Conservation (phyloP, 139 green algal genomes). For the Micractinium sp. region DNA sequence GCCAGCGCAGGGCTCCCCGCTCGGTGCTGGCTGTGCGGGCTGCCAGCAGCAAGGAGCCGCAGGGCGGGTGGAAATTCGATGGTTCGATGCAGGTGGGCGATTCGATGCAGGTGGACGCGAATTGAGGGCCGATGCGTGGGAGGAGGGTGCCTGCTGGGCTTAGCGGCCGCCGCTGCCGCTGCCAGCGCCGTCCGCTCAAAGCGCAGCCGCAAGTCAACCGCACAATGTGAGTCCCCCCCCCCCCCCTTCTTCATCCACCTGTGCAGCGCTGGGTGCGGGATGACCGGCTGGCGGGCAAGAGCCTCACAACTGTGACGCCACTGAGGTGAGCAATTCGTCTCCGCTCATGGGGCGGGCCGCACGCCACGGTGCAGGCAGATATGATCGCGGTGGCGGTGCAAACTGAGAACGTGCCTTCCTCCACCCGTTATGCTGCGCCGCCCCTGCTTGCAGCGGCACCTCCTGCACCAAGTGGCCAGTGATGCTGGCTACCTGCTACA, state of each 20-base stretch:
- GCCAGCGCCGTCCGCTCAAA: no score
- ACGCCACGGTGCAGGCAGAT: neutral
- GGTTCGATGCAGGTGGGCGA: neutral
- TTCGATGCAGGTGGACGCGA: neutral
- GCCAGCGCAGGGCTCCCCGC: no score
- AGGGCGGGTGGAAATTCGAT: neutral
- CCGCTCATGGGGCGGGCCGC: constrained; percentile 8
- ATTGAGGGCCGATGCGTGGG: neutral
- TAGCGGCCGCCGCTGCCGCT: neutral
- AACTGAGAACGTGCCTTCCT: neutral
- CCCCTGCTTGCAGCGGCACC: neutral
- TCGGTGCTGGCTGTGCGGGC: no score
- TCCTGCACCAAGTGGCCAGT: no score
- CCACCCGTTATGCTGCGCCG: neutral
- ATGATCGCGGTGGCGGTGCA: no score
- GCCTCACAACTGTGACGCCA: constrained; percentile 12
- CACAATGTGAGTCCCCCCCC: neutral
- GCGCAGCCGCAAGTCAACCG: no score
- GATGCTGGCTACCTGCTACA: no score
- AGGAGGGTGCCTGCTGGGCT: neutral
- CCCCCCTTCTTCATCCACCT: neutral
- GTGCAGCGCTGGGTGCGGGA: constrained; percentile 44
- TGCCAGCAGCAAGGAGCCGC: no score
- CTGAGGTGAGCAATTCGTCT: neutral
- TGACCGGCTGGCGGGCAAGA: constrained; percentile 26